phyloP scores from a whole-genome alignment of 2,329 filamentous ascomycete species.

The Alternaria conjuncta region DNA sequence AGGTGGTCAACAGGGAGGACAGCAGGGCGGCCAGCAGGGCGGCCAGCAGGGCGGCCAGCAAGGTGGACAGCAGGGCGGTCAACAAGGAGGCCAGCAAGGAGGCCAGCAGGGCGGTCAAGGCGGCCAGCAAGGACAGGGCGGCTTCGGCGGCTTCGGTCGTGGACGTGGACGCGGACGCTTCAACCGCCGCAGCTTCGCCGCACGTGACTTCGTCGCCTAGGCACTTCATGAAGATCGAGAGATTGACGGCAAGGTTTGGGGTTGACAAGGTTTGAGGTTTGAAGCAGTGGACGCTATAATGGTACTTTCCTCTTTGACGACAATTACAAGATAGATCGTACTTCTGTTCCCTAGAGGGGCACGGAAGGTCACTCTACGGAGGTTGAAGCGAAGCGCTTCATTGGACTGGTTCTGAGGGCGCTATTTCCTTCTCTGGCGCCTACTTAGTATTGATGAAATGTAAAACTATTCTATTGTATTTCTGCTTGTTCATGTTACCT shows the following conservation, averaged over 20 bases:
- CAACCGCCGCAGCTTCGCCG: conserved; percentile 35
- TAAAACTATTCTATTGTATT: conserved; percentile 34
- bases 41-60: conserved; percentile 4
- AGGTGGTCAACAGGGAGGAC: not conserved
- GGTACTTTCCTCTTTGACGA: conserved; percentile 29
- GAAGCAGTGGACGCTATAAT: conserved; percentile 34
- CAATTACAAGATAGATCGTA: conserved; percentile 32
- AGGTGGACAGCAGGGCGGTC: not conserved
- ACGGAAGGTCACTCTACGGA: conserved; percentile 37
- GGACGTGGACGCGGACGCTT: conserved; percentile 18
- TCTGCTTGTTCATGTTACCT: not conserved
- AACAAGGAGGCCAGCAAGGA: not conserved
- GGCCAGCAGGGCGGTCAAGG: conserved; percentile 11
- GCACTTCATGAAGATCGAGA: not conserved
- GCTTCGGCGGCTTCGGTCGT: conserved; percentile 20
- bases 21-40: not conserved
- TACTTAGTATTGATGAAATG: conserved; percentile 36
- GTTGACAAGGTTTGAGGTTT: conserved; percentile 1
- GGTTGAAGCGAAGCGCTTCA: conserved; percentile 43
- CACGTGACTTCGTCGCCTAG: conserved; percentile 44
- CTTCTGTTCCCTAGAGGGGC: conserved; percentile 32
- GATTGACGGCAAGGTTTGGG: not conserved
- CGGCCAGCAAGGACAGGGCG: conserved; percentile 12
- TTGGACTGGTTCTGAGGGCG: conserved; percentile 42
- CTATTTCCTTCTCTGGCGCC: conserved; percentile 27